phyloP scores from a whole-genome alignment of 2,329 filamentous ascomycete species.

The Colletotrichum karsti region DNA sequence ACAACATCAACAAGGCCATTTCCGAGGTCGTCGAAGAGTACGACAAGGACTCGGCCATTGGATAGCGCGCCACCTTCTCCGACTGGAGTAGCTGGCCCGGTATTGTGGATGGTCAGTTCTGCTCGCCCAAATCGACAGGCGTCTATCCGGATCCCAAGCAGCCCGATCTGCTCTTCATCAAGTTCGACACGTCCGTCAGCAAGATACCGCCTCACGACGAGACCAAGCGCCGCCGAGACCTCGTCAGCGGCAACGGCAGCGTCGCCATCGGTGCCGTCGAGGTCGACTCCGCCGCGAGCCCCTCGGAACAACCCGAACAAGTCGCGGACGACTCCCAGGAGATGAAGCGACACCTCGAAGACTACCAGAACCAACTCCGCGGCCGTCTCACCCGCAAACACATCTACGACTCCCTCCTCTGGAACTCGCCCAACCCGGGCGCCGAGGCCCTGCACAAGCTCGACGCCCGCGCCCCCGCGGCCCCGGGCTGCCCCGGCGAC shows the following conservation, averaged over 20 bases:
- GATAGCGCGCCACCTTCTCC: neutral
- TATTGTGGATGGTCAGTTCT: constrained; percentile 40
- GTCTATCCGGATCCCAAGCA: constrained; percentile 39
- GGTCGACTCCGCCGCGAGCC: no score
- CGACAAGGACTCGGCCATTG: constrained; percentile 8
- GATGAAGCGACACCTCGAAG: no score
- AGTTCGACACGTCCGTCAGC: constrained; percentile 32
- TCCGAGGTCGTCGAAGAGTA: constrained; percentile 37
- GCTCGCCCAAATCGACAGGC: constrained; percentile 32
- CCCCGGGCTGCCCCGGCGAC: constrained; percentile 37
- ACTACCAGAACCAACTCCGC: no score
- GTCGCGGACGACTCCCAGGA: no score
- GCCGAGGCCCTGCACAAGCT: constrained; percentile 34
- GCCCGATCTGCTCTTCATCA: constrained; percentile 43
- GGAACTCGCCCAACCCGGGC: constrained; percentile 31
- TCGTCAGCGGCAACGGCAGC: no score
- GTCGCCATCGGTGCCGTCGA: no score
- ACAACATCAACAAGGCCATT: constrained; percentile 36
- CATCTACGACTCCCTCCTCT: constrained; percentile 35
- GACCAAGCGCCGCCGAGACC: no score
- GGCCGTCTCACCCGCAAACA: no score
- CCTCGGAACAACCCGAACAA: no score
- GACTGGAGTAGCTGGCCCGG: constrained; percentile 31
- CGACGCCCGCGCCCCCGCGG: constrained; percentile 33
- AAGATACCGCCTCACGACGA: no score